Base-by-base conservation (phyloP, 2,329 filamentous ascomycete species). In the Phaeoacremonium minimum region DNA sequence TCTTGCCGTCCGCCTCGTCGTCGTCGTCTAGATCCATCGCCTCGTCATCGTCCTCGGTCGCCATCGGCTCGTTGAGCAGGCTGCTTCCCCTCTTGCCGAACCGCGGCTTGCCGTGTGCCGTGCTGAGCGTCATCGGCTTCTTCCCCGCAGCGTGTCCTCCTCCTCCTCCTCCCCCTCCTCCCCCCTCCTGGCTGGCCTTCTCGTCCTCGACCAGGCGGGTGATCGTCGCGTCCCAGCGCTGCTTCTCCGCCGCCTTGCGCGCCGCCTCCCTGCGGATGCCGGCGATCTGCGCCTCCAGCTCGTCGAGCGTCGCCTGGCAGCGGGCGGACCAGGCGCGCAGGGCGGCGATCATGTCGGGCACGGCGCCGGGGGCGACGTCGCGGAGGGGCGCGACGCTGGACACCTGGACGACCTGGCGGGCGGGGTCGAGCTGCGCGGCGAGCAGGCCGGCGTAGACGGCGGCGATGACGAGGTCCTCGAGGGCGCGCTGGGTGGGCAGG, bases 391-490 rank as follows among this genome's bases (percentile, higher is more conserved):
- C 80, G 19, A 96, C 80, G 42, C 85, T 83, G 34, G 82, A 83
- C 36, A 97, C 80, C 53, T 83, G 77, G 15, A 97, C 84, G 42
- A 76, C 73, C 20, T 83, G 78, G 37, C 83, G 74, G 40, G 78
- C 77, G 4, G 90, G 87, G 55, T 96, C 87, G 38, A 98, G 82
- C 28, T 87, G 90, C 6, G 84, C 91, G 28, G 77, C 75, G 33
- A 98, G 66, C 3, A 98, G 77, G 28, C 85, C 86, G 6, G 85
- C 80, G 66, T 96, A 97, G 55, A 96, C 85, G 49, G 89, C 85
- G 26, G 81, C 80, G 48, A 91, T 93, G 48, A 97, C 80, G 42
- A 96, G 77, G 46, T 84, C 78, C 68, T 98, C 93, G 37, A 98
- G 79, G 30, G 86, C 79, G 29, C 83, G 74, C 16, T 76, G 57